Base-by-base conservation (phyloP, 1,139 yeast genomes). In the Protomyces inundatus region DNA sequence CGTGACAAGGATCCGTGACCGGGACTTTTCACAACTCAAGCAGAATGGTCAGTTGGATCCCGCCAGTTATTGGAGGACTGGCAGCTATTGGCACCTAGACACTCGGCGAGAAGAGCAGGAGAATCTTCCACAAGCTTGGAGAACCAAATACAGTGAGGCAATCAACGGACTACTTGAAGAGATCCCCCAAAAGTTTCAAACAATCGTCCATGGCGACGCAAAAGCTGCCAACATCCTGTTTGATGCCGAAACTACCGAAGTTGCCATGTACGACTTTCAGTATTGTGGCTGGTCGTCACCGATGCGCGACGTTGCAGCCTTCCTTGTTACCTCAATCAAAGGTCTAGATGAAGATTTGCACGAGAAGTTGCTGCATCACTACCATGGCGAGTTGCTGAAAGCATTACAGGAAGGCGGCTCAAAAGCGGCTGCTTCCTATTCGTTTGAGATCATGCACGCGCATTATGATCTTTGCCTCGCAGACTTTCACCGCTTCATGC, bases 11-110 rank as follows among this genome's bases (percentile, higher is more conserved):
- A 23, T 23, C 23, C 23, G 23, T 10, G 4, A 23, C 30, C 30
- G 7, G 50, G 9, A 9, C 9, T 23, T 9, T 5, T 3, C 10
- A 23, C 12, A 23, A 9, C 7, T 14, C 34, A 46, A 14, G 33
- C n/a, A 32, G 10, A 32, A n/a, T 5, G 54, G 37, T 6, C 37
- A 30, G n/a, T 4, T 12, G 9, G 30, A 16, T 7, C 14, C 10
- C 14, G n/a, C 4, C 23, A 33, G 32, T 6, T 42, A 42, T 6
- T 55, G 60, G 60, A 39, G 45, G 35, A 35, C 42, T n/a, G 60
- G 60, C n/a, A 23, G 53, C n/a, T 55, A 55, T 14, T 55, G 60
- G 60, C 32, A 32, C 53, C 42, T 55, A 12, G 52, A 32, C 16
- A 42, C 52, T 7, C 60, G 60, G 6, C 39, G 3, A 10, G 16